phyloP scores from a whole-genome alignment of 2,329 filamentous ascomycete genomes.

The Lizonia empirigonia region DNA sequence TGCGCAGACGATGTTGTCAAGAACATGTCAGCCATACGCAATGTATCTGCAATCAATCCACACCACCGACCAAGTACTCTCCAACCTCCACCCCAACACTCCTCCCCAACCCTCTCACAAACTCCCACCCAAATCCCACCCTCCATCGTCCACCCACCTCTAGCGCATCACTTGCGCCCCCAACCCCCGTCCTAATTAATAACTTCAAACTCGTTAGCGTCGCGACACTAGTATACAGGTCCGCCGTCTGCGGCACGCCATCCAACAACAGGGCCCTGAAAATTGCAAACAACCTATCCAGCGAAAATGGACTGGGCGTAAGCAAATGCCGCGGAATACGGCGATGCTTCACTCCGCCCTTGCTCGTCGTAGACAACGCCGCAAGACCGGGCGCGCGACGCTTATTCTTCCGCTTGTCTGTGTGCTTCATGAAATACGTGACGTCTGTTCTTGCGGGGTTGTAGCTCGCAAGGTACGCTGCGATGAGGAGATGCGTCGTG shows the following conservation, averaged over 20 bases:
- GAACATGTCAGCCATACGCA: too few species aligned
- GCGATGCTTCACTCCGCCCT: slow-evolving; percentile 58
- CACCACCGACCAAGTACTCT: slow-evolving; percentile 60
- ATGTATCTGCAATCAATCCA: slow-evolving; percentile 25
- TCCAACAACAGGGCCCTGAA: slow-evolving; percentile 68
- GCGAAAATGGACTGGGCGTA: slow-evolving; percentile 75
- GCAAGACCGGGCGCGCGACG: slow-evolving; percentile 41
- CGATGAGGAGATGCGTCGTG: slow-evolving; percentile 73
- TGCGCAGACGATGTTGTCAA: neutral
- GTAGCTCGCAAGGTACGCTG: slow-evolving; percentile 81
- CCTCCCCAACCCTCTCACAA: slow-evolving; percentile 70
- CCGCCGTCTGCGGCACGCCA: slow-evolving; percentile 51
- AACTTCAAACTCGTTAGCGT: slow-evolving; percentile 74
- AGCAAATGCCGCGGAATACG: slow-evolving; percentile 79
- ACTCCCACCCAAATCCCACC: slow-evolving; percentile 80
- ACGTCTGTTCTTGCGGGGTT: slow-evolving; percentile 76
- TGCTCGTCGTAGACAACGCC: slow-evolving; percentile 29
- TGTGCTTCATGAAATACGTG: slow-evolving; percentile 75
- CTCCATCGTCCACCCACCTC: slow-evolving; percentile 76
- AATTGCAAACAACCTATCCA: slow-evolving; percentile 80
- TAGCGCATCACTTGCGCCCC: slow-evolving; percentile 63
- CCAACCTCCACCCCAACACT: slow-evolving; percentile 78
- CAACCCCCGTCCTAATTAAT: slow-evolving; percentile 66
- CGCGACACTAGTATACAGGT: slow-evolving; percentile 63
- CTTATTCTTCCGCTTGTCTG: slow-evolving; percentile 56